Evolutionary conservation across 768 basidiomycete species (phyloP).

Genomic region (Coprinellus micaceus): DNA sequence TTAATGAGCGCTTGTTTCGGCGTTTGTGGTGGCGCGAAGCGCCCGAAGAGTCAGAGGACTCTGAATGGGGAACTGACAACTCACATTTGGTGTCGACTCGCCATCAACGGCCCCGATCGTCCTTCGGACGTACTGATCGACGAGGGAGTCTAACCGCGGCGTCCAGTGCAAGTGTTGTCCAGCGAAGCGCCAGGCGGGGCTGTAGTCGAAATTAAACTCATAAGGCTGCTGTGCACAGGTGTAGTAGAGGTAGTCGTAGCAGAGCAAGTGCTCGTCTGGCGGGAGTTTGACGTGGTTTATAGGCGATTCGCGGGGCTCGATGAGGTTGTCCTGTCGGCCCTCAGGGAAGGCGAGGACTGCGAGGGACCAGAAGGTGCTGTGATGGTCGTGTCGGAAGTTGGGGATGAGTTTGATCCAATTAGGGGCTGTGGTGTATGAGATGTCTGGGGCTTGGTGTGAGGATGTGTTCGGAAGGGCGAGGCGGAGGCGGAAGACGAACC

Average conservation of each 20-base stretch:
- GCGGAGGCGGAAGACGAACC: conserved; percentile 28
- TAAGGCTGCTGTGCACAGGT: conserved; percentile 46
- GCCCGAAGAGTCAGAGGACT: too few species aligned
- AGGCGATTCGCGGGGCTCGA: conserved; percentile 39
- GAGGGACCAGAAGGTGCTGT: conserved; percentile 44
- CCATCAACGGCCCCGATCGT: conserved; percentile 37
- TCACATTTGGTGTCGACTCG: conserved; percentile 38
- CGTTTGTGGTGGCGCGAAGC: too few species aligned
- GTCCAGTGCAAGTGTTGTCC: conserved; percentile 53
- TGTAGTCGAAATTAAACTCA: conserved; percentile 55
- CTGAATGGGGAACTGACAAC: not conserved
- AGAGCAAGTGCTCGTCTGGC: conserved; percentile 49
- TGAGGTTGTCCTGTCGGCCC: conserved; percentile 33
- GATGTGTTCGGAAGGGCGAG: not conserved
- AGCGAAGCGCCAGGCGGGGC: conserved; percentile 56
- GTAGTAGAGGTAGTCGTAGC: conserved; percentile 53
- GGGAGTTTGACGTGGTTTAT: conserved; percentile 39
- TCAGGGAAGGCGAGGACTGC: conserved; percentile 47
- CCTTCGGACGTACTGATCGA: conserved; percentile 42
- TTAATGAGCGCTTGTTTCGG: too few species aligned
- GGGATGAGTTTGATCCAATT: conserved; percentile 47
- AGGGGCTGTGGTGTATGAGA: conserved; percentile 50
- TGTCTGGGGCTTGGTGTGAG: conserved; percentile 30
- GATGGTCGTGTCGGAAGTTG: conserved; percentile 39
- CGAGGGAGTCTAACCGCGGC: conserved; percentile 35